These are phyloP conservation scores for Yarrowia phangngaensis DNA, from an alignment of 805 yeast genomes.

Conservation along the genomic window DNA sequence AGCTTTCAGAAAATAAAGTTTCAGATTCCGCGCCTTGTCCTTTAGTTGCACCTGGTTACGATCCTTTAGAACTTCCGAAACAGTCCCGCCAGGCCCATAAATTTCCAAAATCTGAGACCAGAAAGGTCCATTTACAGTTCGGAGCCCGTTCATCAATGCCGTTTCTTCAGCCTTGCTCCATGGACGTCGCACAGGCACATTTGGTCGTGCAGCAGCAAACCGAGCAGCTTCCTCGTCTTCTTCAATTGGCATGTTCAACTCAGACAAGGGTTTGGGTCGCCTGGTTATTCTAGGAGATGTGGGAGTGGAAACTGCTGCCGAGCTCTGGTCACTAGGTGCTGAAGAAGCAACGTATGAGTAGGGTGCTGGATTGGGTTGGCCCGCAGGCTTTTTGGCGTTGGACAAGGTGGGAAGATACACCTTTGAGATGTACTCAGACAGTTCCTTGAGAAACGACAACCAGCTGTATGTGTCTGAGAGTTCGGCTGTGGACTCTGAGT, in stretches of 20 bases:
- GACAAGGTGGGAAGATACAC: constrained; percentile 1
- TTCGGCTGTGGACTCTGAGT: constrained; percentile 46
- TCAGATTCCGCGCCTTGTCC: constrained; percentile 96
- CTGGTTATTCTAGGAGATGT: constrained; percentile 3
- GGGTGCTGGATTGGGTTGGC: too few species aligned
- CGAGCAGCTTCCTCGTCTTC: constrained; percentile 17
- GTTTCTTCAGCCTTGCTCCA: constrained; percentile 91
- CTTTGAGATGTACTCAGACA: constrained; percentile 69
- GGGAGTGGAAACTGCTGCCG: constrained; percentile 1
- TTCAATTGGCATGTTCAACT: constrained; percentile 3
- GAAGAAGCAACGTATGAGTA: too few species aligned
- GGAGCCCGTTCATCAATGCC: constrained; percentile 75
- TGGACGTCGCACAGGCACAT: constrained; percentile 48
- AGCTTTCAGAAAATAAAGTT: constrained; percentile 73
- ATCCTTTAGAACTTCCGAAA: constrained; percentile 77
- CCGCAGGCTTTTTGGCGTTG: too few species aligned
- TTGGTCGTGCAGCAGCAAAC: constrained; percentile 31
- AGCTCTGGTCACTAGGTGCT: constrained; percentile 5
- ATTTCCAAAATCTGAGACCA: constrained; percentile 88
- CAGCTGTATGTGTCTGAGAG: constrained; percentile 76
- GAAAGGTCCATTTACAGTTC: constrained; percentile 74
- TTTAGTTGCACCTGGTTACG: constrained; percentile 88
- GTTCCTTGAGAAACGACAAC: constrained; percentile 74
- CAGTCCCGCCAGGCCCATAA: constrained; percentile 92
- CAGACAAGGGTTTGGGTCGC: constrained; percentile 1